Base-by-base conservation (phyloP, 495 filamentous ascomycete species). In the Hypomontagnella monticulosa region DNA sequence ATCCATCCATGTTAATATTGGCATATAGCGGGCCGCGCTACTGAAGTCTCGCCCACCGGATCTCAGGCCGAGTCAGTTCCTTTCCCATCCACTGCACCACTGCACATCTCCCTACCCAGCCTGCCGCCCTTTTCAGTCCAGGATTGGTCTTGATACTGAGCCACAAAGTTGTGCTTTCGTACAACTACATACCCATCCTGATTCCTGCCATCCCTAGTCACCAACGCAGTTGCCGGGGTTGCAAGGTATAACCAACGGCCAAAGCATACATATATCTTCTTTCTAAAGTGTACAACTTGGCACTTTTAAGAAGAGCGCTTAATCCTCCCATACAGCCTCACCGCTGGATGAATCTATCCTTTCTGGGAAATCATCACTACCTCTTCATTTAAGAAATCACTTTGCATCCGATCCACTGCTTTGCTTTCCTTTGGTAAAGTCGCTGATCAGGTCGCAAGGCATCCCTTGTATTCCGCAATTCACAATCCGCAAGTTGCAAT, bases 1-100 rank as follows among this genome's bases (percentile, higher is more conserved):
- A 33, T 60, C 37, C 19, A 68, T 60, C 66, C 66, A 60, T 68
- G 66, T 60, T 68, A 63, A 68, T 68, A 68, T 68, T 63, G 59
- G 14, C 65, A 56, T 67, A 57, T 63, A 68, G 65, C 65, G 59
- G 65, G 59, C 16, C 59, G 15, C 40, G 42, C 65, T 68, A 61
- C 63, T 58, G 54, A 41, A 44, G 33, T 62, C 30, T 42, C 30
- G 49, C 54, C 59, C 53, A 44, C 54, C 34, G 46, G 59, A 55
- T 60, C 59, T 68, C 65, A 68, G 19, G 27, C 53, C 43, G 65
- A 63, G 58, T 68, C 58, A 59, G 59, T 38, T 12, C 53, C 40
- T 48, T 34, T 30, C 37, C 42, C 38, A 49, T 49, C 60, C 54
- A 43, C 46, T 38, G 16, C 42, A 52, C 27, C 48, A 48, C 44